phyloP scores from a whole-genome alignment of 257 asterid species.

The Ocimum tenuiflorum region DNA sequence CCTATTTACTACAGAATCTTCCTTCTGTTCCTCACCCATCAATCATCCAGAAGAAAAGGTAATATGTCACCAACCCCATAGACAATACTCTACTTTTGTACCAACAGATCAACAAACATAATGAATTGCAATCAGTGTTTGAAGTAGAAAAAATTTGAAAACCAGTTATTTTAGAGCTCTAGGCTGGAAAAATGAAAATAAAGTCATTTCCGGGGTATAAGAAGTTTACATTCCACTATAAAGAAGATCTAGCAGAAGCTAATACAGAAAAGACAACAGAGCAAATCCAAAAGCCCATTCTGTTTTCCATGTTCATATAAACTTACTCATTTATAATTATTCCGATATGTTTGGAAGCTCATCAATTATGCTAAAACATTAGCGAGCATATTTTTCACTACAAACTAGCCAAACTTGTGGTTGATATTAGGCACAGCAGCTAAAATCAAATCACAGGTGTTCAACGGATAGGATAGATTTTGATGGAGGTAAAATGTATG shows the following conservation, averaged over 20 bases:
- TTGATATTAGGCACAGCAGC: not conserved
- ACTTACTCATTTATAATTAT: not conserved
- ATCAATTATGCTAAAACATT: not conserved
- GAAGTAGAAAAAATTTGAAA: no score
- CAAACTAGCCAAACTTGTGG: not conserved
- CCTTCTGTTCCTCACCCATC: not conserved
- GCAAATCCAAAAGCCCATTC: not conserved
- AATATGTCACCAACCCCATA: no score
- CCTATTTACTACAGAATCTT: not conserved
- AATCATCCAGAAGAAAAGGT: not conserved
- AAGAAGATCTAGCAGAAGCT: not conserved
- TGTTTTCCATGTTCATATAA: not conserved
- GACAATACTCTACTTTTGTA: not conserved
- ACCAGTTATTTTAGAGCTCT: no score
- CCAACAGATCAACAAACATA: not conserved
- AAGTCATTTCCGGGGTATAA: no score
- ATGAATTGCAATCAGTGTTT: no score
- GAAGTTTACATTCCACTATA: no score
- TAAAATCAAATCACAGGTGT: not conserved
- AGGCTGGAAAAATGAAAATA: no score
- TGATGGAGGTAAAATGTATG: no score
- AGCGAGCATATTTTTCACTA: slow-evolving; percentile 5
- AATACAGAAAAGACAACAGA: not conserved
- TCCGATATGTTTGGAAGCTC: not conserved
- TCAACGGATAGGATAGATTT: not conserved